Evolutionary conservation across 768 basidiomycete genomes (phyloP).

Genomic region (Coprinopsis marcescibilis): DNA sequence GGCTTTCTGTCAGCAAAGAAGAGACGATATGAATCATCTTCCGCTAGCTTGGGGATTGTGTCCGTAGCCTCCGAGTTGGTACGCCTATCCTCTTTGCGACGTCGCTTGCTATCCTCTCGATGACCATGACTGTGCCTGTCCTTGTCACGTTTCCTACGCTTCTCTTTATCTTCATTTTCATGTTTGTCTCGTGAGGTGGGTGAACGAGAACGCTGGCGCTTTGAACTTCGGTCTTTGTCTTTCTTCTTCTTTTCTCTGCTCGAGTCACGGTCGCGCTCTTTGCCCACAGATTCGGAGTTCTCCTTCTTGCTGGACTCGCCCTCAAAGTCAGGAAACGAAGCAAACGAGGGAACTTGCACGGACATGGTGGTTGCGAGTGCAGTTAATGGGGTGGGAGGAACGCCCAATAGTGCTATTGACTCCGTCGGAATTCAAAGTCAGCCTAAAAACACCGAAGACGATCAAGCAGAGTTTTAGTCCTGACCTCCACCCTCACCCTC

Average conservation of each 20-base stretch:
- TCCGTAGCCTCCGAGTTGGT: too few relatives aligned
- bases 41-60: neutral
- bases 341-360: constrained; percentile 44
- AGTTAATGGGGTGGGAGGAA: too few relatives aligned
- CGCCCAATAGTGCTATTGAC: too few relatives aligned
- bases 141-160: constrained; percentile 23
- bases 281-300: constrained; percentile 25
- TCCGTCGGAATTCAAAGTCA: too few relatives aligned
- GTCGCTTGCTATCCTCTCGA: constrained; percentile 14
- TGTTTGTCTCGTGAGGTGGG: constrained; percentile 14
- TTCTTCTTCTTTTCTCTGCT: constrained; percentile 9
- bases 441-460: too few relatives aligned
- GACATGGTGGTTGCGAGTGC: neutral
- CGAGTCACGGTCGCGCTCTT: constrained; percentile 1
- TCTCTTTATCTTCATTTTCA: constrained; percentile 14
- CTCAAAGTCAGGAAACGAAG: constrained; percentile 58
- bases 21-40: constrained; percentile 22
- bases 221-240: constrained; percentile 16
- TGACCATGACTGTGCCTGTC: constrained; percentile 21
- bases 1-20: constrained; percentile 68
- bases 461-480: constrained; percentile 1
- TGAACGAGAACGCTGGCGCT: constrained; percentile 1
- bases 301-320: constrained; percentile 16
- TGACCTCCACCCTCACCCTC: too few relatives aligned
- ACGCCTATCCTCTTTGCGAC: too few relatives aligned